Conservation (phyloP, 2,329 filamentous ascomycete genomes). For the Teratosphaeria destructans region DNA sequence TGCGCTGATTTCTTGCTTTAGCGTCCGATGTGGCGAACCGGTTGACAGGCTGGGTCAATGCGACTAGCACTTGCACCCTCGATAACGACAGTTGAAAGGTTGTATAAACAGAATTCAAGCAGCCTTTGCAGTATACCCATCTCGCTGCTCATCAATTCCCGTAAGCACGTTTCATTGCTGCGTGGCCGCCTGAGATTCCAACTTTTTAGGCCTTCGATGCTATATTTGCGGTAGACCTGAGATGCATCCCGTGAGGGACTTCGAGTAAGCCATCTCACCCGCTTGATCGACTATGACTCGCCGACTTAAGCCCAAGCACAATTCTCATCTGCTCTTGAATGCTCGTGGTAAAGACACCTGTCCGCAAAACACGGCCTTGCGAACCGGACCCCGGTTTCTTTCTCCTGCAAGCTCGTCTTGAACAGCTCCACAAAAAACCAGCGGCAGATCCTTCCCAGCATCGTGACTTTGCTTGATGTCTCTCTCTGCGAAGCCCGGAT, state of each 20-base stretch:
- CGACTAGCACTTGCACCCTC: slow-evolving; percentile 1
- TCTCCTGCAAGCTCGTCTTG: not conserved
- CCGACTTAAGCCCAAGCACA: not conserved
- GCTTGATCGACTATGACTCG: not conserved
- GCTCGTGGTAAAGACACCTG: not conserved
- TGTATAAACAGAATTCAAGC: not conserved
- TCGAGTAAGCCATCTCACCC: no score
- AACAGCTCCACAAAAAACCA: not conserved
- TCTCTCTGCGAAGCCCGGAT: not conserved
- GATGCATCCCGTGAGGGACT: no score
- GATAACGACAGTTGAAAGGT: not conserved
- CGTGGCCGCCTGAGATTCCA: no score
- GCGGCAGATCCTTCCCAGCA: not conserved
- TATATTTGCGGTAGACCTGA: no score
- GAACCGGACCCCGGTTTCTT: not conserved
- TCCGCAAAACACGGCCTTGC: not conserved
- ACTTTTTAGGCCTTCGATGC: no score
- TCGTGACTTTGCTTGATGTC: not conserved
- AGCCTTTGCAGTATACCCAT: not conserved
- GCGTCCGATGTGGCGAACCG: slow-evolving; percentile 41
- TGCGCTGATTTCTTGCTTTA: not conserved
- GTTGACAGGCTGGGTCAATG: slow-evolving; percentile 32
- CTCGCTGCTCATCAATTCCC: no score
- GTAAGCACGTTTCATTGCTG: no score
- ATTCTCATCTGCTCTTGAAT: not conserved